Base-by-base conservation (phyloP, 176 grass and related monocot species). In the Cymbopogon citratus region DNA sequence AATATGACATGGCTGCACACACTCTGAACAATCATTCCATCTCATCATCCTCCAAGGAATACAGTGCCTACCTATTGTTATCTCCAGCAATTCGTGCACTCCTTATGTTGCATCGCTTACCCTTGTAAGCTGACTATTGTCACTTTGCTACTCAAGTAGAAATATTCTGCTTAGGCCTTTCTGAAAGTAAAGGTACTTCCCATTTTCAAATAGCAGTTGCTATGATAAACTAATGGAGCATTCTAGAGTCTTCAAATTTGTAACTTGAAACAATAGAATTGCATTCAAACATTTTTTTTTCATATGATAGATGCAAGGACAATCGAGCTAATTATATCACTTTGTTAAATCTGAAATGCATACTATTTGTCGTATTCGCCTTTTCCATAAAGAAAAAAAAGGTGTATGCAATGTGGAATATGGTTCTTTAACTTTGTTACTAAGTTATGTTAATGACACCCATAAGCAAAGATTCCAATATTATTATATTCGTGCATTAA, bases 351-450 rank as follows among this genome's bases (percentile, higher is more conserved):
- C 38, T 26, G 61, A 66, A 71, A 3, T 79, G 46, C 35, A 39
- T 75, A 27, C 38, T 78, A 12, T 73, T 44, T 76, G 45, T 74
- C 16, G 34, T 80, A 35, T 84, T 59, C 27, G 9, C 11, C 67
- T 80, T 62, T 63, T 71, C 11, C 21, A 18, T 9, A 29, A 23
- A 79, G 60, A 36, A 43, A 79, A 41, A 28, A 29, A 49, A 77
- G 24, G 34, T 19, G 12, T 81, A 46, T 60, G 68, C 16, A 43
- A 28, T 82, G 49, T 60, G 73, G 83, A 89, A 85, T 78, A 57
- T 77, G 87, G 46, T 86, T 86, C 83, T 82, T 65, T 61, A 82
- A 28, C 63, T 82, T 77, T 76, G 56, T 76, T 57, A 44, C 19
- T 66, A 86, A 73, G 66, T 89, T 85, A 26, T 72, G 46, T 73